These are phyloP conservation scores for Glonium stellatum DNA, from an alignment of 495 filamentous ascomycete genomes.

Conservation along the genomic window DNA sequence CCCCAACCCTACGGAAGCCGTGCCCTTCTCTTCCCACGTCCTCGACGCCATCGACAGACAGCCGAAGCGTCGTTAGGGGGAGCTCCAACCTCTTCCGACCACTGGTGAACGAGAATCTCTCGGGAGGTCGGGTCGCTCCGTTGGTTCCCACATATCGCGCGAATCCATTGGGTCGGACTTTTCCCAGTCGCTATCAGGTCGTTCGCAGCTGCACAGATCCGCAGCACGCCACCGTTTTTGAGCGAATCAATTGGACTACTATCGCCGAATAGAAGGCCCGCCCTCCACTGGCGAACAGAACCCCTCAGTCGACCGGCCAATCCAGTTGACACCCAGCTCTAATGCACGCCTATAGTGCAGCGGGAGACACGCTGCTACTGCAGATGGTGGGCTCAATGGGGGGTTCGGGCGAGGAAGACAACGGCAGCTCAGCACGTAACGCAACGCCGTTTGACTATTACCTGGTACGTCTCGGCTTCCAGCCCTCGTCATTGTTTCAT, in stretches of 20 bases:
- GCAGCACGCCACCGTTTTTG: too few species aligned
- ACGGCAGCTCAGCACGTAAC: slow-evolving; percentile 5
- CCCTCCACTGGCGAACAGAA: too few species aligned
- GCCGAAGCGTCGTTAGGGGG: neutral
- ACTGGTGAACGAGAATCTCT: neutral
- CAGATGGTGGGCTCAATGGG: too few species aligned
- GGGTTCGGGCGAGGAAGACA: slow-evolving; percentile 6
- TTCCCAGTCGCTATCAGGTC: neutral
- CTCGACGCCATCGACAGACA: neutral
- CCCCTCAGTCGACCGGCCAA: too few species aligned
- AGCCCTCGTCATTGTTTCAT: slow-evolving; percentile 4
- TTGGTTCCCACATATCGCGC: neutral
- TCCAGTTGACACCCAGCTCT: neutral
- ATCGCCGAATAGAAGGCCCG: too few species aligned
- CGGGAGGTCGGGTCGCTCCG: neutral
- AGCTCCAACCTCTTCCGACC: neutral
- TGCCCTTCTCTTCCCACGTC: too few species aligned
- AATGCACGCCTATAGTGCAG: neutral
- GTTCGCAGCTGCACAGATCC: too few species aligned
- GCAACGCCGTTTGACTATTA: neutral
- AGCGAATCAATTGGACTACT: too few species aligned
- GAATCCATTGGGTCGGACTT: neutral
- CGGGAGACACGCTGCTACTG: neutral
- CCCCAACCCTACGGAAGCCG: too few species aligned
- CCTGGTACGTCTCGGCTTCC: slow-evolving; percentile 2